Percentiles rank a stretch among this genome's conserved stretches.
phyloP scores from a whole-genome alignment of 805 yeast genomes.

The Teunomyces atbi region DNA sequence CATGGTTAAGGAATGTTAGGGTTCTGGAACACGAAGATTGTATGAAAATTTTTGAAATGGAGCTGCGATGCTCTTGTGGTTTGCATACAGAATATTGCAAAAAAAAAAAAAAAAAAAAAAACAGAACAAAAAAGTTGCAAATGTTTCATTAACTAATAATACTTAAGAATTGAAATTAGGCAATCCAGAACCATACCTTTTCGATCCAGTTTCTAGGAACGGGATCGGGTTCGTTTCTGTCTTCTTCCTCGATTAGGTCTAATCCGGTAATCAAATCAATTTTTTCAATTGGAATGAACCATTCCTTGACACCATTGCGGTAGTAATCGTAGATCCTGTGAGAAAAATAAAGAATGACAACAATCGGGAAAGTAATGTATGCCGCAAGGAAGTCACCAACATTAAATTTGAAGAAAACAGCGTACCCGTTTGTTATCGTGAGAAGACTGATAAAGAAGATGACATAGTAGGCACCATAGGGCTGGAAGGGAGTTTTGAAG shows the following conservation, averaged over 20 bases:
- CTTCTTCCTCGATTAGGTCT: slow-evolving; percentile 57
- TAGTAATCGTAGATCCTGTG: slow-evolving; percentile 49
- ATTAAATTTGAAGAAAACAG: slow-evolving; percentile 59
- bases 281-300: slow-evolving; percentile 52
- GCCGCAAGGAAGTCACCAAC: slow-evolving; percentile 66
- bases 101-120: not conserved
- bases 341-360: slow-evolving; percentile 52
- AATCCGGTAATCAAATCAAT: slow-evolving; percentile 63
- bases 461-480: slow-evolving; percentile 56
- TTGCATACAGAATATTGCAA: not conserved
- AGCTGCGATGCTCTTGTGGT: slow-evolving; percentile 3
- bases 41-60: slow-evolving; percentile 3
- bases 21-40: not conserved
- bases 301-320: slow-evolving; percentile 24
- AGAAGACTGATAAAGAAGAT: slow-evolving; percentile 50
- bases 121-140: not conserved
- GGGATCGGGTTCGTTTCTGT: slow-evolving; percentile 35
- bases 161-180: slow-evolving; percentile 18
- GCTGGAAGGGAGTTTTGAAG: slow-evolving; percentile 55
- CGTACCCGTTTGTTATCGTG: slow-evolving; percentile 71
- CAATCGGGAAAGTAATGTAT: slow-evolving; percentile 63
- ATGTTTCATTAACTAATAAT: not conserved
- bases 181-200: slow-evolving; percentile 51
- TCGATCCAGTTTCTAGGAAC: slow-evolving; percentile 41
- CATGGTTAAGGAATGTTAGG: slow-evolving; percentile 19